Evolutionary conservation across 2,329 filamentous ascomycete species (phyloP), one percentile per base, ranked within the genome.

Genomic region (Colletotrichum sp.): DNA sequence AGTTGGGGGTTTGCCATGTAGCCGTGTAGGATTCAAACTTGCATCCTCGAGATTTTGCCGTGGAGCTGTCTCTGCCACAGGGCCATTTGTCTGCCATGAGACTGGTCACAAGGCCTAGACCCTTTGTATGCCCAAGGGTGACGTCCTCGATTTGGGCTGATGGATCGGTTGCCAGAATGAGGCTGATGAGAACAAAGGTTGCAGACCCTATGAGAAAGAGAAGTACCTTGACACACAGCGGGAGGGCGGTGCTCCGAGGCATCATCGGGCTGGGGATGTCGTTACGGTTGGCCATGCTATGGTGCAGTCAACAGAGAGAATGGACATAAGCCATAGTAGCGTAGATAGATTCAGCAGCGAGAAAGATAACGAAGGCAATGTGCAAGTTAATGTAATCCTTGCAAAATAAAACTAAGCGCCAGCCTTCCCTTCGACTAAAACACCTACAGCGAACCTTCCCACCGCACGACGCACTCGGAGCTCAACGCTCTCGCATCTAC

Each of bases 11-110:
- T 34, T 68, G 65, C 65, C 65, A 68, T 44, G 65, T 68, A n/a
- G 65, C 65, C 15, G 65, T 68, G n/a, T 68, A 68, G 21, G 65
- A 68, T 34, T 68, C 65, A n/a, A 68, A 68, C 44, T 12, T 57
- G 18, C 65, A 68, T 9, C 65, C 65, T 24, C 65, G 49, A 32
- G 44, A 55, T 28, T n/a, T 24, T 34, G 65, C 65, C 4, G 65
- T 68, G 12, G 60, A n/a, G 8, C n/a, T 16, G 60, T 63, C 60
- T 63, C 60, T 30, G n/a, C 60, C 60, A 8, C 60, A 63, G 28
- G 60, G 44, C 44, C 44, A 52, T 21, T 52, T 21, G n/a, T 52
- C n/a, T 52, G 44, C 44, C 44, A 52, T 21, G 1, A 52, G n/a
- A 21, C 10, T 6, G 44, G 44, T 52, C n/a, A 52, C 44, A 4